Base-by-base conservation (phyloP, 2,329 filamentous ascomycete genomes). In the Pseudogymnoascus sp. region DNA sequence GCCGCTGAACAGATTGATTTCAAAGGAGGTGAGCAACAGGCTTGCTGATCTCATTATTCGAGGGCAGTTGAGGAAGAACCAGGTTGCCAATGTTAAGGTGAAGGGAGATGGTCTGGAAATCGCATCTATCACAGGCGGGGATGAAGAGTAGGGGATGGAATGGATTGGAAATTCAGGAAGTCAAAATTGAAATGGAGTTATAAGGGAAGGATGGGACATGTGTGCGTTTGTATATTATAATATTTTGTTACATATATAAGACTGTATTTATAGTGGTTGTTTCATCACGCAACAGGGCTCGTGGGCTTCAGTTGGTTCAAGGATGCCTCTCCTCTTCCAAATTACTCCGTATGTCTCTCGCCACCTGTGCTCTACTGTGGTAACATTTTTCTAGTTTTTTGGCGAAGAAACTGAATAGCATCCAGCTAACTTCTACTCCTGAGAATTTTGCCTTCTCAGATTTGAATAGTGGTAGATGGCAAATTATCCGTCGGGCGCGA, bases 11-110 rank as follows among this genome's bases (percentile, higher is more conserved):
- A 83, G 95, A 39, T 82, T 97, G 62, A 97, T 97, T 68, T 86
- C 89, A 21, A 96, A 89, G 71, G 86, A 97, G 76, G 91, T 99
- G 68, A 88, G 90, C 65, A 97, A 97, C 74, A 82, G 86, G 3
- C 81, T 97, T 40, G 95, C 95, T 0, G 93, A 96, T 72, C 89
- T 88, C 78, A 96, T 99, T 70, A 97, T 97, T 70, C 82, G 89
- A 63, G 95, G 95, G 18, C 80, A 91, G 75, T 77, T 97, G 65
- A 89, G 86, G 75, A 84, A 80, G 64, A 92, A 91, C 0, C 87
- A 96, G 71, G 83, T 78, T 2, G 93, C 89, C 4, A 81, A 81
- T 64, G 89, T 96, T 61, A 61, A 61, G 39, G 59, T 61, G 39
- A 42, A 42, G 59, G 59, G 59, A 12, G 59, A 61, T 39, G 39